A percentile compares a stretch with the other conserved stretches of the same genome.
phyloP scores from a whole-genome alignment of 2,329 filamentous ascomycete genomes.

The Pseudocercospora vitis region DNA sequence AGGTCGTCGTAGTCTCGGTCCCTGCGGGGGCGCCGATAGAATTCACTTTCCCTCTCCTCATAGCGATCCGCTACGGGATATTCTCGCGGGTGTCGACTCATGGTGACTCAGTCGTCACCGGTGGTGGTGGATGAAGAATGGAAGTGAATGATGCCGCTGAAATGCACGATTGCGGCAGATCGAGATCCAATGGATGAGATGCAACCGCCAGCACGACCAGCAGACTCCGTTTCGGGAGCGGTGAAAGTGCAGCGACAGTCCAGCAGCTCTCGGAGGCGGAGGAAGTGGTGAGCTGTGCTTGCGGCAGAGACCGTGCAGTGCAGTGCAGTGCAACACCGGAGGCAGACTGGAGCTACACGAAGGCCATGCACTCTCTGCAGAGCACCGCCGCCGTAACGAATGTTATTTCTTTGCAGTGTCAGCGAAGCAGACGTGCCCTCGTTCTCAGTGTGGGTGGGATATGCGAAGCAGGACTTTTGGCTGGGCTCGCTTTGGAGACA shows the following conservation, averaged over 20 bases:
- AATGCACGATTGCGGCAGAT: conserved; percentile 6
- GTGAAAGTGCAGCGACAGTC: not conserved
- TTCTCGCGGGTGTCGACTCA: conserved; percentile 35
- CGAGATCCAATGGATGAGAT: not conserved
- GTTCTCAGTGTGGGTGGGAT: not conserved
- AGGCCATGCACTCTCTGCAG: conserved; percentile 2
- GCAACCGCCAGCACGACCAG: conserved; percentile 1
- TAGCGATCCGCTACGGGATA: conserved; percentile 44
- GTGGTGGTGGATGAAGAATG: conserved; percentile 5
- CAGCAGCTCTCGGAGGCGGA: not conserved
- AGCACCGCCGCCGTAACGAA: not conserved
- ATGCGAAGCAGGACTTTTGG: conserved; percentile 1
- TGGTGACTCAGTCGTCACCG: conserved; percentile 19
- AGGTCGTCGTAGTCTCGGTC: conserved; percentile 51
- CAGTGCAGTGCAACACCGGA: not conserved
- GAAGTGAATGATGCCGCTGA: conserved; percentile 11
- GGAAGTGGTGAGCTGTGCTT: not conserved
- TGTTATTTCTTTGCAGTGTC: too few species aligned
- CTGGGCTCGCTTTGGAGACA: not conserved
- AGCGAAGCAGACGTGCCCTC: not conserved
- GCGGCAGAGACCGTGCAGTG: not conserved
- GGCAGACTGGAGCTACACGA: not conserved
- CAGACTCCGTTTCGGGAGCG: too few species aligned
- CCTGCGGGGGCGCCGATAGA: conserved; percentile 40
- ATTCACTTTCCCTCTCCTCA: conserved; percentile 48